Evolutionary conservation across 2,329 filamentous ascomycete genomes (phyloP), one percentile per base, ranked within the genome.

Genomic region (Aurifilum marmelostoma): DNA sequence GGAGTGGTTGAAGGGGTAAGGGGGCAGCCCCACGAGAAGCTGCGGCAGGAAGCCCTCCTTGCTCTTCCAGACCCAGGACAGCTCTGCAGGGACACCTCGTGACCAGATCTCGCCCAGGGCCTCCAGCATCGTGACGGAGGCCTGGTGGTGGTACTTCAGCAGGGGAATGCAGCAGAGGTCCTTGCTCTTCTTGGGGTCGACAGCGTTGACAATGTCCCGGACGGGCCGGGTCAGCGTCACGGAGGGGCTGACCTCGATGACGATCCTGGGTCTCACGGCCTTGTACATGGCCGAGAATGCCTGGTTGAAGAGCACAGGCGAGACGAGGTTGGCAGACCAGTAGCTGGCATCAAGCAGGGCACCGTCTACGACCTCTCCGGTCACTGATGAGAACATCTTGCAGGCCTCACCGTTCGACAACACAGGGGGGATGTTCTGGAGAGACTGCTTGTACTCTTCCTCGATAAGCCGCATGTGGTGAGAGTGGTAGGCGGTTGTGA

Each of bases 1-100:
- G 34, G 77, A 75, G 69, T 87, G 85, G 39, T 87, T 85, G 85
- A 86, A 88, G 2, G 83, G 80, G 69, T 88, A 88, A 0, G 80
- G 78, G 1, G 86, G 86, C 41, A 88, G 74, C 68, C 83, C 80
- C 1, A 78, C 73, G 3, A 87, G 75, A 27, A 80, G 68, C 65
- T 74, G 27, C 12, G 70, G 70, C 34, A 68, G 37, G 11, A 32
- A 9, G 3, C 68, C 70, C 41, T 71, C 66, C 34, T 66, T 67
- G 56, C 68, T 68, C 24, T 21, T 72, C 27, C 78, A 72, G 27
- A 79, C 72, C 18, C 73, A 74, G 5, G 77, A 71, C 72, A 83
- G 75, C 27, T 80, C 71, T 2, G 80, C 59, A 0, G 70, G 63
- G 27, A 67, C 75, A 2, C 81, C 82, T n/a, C 71, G 72, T 7